Conservation (phyloP, 208 protist species). For the Trypanosoma grayi region DNA sequence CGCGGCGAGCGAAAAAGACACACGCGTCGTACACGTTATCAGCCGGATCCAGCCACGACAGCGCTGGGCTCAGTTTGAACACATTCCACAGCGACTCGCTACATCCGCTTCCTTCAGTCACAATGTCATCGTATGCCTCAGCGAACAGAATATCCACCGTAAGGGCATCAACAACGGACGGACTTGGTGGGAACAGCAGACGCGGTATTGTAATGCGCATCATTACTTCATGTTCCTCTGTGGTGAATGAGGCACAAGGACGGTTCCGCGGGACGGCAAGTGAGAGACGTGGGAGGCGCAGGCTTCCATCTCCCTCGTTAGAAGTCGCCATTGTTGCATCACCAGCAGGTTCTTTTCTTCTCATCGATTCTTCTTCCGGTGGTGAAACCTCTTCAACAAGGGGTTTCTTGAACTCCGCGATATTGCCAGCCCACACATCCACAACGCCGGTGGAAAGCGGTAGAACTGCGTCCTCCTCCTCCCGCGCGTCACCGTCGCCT, state of each 20-base stretch:
- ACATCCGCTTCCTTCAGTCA: constrained; percentile 81
- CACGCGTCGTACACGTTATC: constrained; percentile 80
- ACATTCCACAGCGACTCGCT: constrained; percentile 91
- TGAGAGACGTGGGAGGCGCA: too few relatives aligned
- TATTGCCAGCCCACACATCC: constrained; percentile 75
- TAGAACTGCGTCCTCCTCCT: constrained; percentile 57
- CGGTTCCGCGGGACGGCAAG: constrained; percentile 52
- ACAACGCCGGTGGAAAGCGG: constrained; percentile 27
- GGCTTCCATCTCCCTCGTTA: too few relatives aligned
- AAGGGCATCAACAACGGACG: constrained; percentile 44
- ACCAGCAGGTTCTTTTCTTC: too few relatives aligned
- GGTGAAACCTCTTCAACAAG: constrained; percentile 49
- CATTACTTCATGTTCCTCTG: constrained; percentile 56
- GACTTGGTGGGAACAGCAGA: constrained; percentile 56
- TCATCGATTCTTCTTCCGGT: background rate
- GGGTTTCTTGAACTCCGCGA: constrained; percentile 66
- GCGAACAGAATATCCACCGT: constrained; percentile 83
- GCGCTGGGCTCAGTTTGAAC: constrained; percentile 69
- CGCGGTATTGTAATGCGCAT: constrained; percentile 39
- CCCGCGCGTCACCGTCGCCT: constrained; percentile 27
- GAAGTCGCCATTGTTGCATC: too few relatives aligned
- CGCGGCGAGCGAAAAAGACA: constrained; percentile 70
- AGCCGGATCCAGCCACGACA: constrained; percentile 80
- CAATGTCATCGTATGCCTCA: constrained; percentile 87
- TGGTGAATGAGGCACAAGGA: constrained; percentile 43